Percentiles rank a stretch among this genome's conserved stretches.
Evolutionary conservation across 1,139 yeast genomes (phyloP).

Genomic region (Nematodospora anomalae): DNA sequence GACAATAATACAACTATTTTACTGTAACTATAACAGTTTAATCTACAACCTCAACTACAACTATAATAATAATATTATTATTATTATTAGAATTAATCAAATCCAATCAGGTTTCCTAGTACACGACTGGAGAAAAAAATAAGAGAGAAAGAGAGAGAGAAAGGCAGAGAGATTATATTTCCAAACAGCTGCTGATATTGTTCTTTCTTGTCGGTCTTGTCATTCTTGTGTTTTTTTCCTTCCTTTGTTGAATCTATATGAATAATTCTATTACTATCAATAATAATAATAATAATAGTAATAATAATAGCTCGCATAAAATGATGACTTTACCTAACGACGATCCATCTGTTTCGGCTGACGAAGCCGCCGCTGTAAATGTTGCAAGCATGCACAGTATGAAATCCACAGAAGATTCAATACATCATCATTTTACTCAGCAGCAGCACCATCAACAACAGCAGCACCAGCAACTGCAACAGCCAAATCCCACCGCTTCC

Average conservation of each 20-base stretch:
- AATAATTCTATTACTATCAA: constrained; percentile 4
- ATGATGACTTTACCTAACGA: constrained; percentile 31
- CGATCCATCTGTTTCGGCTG: constrained; percentile 28
- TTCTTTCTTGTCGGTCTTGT: neutral
- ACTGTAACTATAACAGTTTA: too few relatives aligned
- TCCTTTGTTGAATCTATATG: constrained; percentile 1
- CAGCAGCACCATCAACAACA: constrained; percentile 13
- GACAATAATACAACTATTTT: too few relatives aligned
- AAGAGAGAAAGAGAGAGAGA: too few relatives aligned
- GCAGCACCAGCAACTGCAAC: constrained; percentile 16
- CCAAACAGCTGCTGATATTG: neutral
- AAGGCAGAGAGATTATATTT: too few relatives aligned
- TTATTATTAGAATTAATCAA: too few relatives aligned
- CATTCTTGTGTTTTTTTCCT: neutral
- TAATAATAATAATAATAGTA: neutral
- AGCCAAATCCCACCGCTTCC: constrained; percentile 5
- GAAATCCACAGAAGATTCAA: constrained; percentile 20
- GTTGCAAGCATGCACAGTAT: constrained; percentile 13
- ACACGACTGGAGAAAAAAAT: too few relatives aligned
- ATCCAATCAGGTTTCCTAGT: too few relatives aligned
- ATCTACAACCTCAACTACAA: too few relatives aligned
- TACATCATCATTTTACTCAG: constrained; percentile 13
- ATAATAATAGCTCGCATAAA: constrained; percentile 1
- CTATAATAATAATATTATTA: too few relatives aligned
- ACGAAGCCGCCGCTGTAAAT: constrained; percentile 29